Evolutionary conservation across 2,329 filamentous ascomycete species (phyloP).

Genomic region (Colletotrichum acutatum): DNA sequence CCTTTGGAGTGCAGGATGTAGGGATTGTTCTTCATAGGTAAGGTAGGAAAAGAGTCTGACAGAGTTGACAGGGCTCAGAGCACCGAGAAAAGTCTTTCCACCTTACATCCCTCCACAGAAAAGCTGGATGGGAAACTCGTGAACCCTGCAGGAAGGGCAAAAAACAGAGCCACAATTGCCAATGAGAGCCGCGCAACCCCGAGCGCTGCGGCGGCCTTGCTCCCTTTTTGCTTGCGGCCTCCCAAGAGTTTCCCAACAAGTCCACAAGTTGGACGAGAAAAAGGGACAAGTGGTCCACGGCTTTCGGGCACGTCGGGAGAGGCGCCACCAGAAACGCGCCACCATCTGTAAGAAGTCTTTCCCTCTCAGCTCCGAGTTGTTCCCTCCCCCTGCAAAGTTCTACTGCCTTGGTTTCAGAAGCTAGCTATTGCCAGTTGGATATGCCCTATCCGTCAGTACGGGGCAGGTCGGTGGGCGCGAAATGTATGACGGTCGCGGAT

Average conservation of each 20-base stretch:
- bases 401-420: background rate
- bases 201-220: background rate
- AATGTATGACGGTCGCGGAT: conserved; percentile 17
- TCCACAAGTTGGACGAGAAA: background rate
- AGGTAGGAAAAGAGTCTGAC: background rate
- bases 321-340: conserved; percentile 20
- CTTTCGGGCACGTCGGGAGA: conserved; percentile 18
- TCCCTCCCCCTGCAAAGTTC: background rate
- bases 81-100: background rate
- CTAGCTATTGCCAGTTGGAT: background rate
- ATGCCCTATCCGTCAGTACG: background rate
- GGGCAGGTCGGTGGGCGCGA: background rate
- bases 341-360: background rate
- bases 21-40: background rate
- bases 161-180: background rate
- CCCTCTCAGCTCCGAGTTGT: background rate
- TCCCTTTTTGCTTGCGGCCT: background rate
- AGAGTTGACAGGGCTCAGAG: background rate
- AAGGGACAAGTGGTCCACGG: background rate
- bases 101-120: background rate
- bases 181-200: background rate
- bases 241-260: background rate
- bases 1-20: no score
- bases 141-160: background rate
- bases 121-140: background rate